Conservation (phyloP, 2,329 filamentous ascomycete genomes). For the Xylaria arbuscula region DNA sequence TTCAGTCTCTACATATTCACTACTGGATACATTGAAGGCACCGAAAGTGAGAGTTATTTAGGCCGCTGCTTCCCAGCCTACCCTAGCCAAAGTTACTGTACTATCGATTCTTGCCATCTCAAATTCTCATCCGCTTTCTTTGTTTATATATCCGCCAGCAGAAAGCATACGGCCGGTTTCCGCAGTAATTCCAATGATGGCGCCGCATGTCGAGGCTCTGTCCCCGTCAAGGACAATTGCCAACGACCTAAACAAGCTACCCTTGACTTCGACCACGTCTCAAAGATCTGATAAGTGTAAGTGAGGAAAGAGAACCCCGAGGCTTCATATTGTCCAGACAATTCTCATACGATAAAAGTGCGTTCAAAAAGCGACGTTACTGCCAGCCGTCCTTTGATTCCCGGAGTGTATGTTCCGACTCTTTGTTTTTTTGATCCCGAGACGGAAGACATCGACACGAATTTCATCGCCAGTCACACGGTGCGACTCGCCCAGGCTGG, state of each 20-base stretch:
- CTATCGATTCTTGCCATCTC: not conserved
- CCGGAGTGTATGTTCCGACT: constrained; percentile 77
- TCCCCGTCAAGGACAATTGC: constrained; percentile 12
- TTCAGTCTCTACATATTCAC: not conserved
- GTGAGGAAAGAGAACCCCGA: not conserved
- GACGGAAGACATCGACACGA: constrained; percentile 74
- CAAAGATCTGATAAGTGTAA: constrained; percentile 6
- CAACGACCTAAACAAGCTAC: not conserved
- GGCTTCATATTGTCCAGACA: not conserved
- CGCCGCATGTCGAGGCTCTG: constrained; percentile 31
- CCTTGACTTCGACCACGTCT: constrained; percentile 8
- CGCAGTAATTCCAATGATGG: constrained; percentile 9
- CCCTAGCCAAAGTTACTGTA: not conserved
- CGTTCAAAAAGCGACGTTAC: constrained; percentile 23
- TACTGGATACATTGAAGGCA: constrained; percentile 6
- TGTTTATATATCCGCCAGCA: not conserved
- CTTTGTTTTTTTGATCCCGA: constrained; percentile 76
- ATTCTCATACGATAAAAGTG: constrained; percentile 18
- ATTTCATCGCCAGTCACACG: constrained; percentile 69
- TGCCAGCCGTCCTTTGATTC: constrained; percentile 54
- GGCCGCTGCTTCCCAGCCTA: not conserved
- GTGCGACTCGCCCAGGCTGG: constrained; percentile 79
- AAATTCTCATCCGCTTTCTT: not conserved
- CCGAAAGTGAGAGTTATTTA: constrained; percentile 5
- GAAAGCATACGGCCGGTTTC: not conserved